These are phyloP conservation scores for Kwoniella newhampshirensis DNA, from an alignment of 768 basidiomycete species.

Conservation along the genomic window DNA sequence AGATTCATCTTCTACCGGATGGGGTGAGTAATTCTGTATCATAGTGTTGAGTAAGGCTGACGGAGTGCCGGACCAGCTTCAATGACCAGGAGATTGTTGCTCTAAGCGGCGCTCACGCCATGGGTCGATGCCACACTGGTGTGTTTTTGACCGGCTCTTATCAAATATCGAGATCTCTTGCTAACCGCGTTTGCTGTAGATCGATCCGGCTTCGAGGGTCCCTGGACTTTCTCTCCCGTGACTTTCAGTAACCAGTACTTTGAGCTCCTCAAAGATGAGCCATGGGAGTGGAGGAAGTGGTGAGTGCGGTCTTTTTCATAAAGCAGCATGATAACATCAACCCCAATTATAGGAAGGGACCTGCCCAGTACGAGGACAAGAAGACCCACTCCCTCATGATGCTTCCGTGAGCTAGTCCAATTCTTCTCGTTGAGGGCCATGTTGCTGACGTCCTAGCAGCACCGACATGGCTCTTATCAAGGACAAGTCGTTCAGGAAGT, in stretches of 20 bases:
- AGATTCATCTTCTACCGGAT: slow-evolving; percentile 87
- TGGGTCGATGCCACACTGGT: slow-evolving; percentile 92
- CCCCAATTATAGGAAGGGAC: slow-evolving; percentile 52
- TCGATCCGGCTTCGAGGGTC: slow-evolving; percentile 53
- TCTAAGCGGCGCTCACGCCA: slow-evolving; percentile 87
- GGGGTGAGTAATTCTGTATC: slow-evolving; percentile 58
- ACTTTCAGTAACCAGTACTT: slow-evolving; percentile 47
- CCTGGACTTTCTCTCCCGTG: slow-evolving; percentile 76
- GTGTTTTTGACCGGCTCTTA: slow-evolving; percentile 17
- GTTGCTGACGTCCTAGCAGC: slow-evolving; percentile 52
- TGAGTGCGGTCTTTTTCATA: slow-evolving; percentile 45
- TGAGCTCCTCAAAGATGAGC: slow-evolving; percentile 69
- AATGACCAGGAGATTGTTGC: slow-evolving; percentile 97
- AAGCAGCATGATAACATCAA: background rate
- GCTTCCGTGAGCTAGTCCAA: slow-evolving; percentile 68
- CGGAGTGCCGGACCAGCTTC: slow-evolving; percentile 59
- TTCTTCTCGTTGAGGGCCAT: background rate
- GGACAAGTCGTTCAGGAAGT: slow-evolving; percentile 91
- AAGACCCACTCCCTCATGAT: slow-evolving; percentile 87
- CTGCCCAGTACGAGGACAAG: slow-evolving; percentile 92
- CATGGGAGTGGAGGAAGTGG: slow-evolving; percentile 93
- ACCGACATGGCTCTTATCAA: slow-evolving; percentile 84
- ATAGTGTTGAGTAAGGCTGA: background rate
- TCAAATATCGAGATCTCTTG: background rate
- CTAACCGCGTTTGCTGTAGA: slow-evolving; percentile 25